Evolutionary conservation across 768 basidiomycete species (phyloP).

Genomic region (Lactarius vividus): DNA sequence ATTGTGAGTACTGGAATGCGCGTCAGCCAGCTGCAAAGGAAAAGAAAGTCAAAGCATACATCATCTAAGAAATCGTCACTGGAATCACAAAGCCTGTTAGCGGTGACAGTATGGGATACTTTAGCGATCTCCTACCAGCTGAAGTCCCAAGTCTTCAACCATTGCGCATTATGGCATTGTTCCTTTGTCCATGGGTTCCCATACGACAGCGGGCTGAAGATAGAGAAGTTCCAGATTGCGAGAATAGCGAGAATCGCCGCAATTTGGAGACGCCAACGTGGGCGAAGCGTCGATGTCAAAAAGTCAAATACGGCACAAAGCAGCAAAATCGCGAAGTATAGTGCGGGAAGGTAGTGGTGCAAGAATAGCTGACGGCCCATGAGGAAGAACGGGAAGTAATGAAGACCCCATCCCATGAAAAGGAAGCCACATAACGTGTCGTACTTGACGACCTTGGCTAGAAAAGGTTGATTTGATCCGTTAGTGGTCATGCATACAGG

Average conservation of each 20-base stretch:
- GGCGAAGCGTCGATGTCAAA: conserved; percentile 72
- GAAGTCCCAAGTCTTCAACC: conserved; percentile 97
- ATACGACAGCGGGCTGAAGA: conserved; percentile 81
- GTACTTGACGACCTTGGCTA: conserved; percentile 90
- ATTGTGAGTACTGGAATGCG: conserved; percentile 53
- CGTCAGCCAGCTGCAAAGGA: conserved; percentile 7
- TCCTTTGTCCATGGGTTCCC: conserved; percentile 83
- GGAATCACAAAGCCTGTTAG: conserved; percentile 13
- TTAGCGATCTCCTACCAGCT: conserved; percentile 55
- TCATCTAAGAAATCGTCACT: conserved; percentile 69
- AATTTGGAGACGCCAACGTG: conserved; percentile 75
- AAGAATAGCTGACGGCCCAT: conserved; percentile 97
- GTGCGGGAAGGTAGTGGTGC: conserved; percentile 95
- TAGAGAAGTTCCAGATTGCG: conserved; percentile 72
- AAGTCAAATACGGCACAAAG: conserved; percentile 80
- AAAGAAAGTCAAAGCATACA: conserved; percentile 42
- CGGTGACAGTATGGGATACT: not conserved
- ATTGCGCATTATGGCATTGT: conserved; percentile 72
- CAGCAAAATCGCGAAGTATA: conserved; percentile 90
- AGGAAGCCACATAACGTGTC: conserved; percentile 89
- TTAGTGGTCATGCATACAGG: not conserved
- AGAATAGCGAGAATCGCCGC: conserved; percentile 70
- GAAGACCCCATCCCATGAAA: conserved; percentile 86
- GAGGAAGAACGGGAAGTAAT: conserved; percentile 96
- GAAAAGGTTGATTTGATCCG: conserved; percentile 1